These are phyloP conservation scores for Neopestalotiopsis rosae DNA, from an alignment of 2,329 filamentous ascomycete species.

Conservation along the genomic window DNA sequence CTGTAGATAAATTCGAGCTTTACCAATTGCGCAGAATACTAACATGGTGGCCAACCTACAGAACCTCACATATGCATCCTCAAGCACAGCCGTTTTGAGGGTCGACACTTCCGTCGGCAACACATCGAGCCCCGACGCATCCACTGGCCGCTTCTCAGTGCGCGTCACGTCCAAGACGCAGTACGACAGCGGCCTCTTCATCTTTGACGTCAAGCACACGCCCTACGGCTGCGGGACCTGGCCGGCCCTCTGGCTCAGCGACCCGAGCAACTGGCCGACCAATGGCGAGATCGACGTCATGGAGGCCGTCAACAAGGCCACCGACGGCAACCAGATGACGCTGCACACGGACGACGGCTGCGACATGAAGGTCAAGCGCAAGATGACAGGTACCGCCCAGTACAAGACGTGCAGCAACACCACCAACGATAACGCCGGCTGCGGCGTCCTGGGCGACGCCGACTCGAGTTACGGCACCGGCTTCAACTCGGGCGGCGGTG, in stretches of 20 bases:
- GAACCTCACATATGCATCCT: slow-evolving; percentile 68
- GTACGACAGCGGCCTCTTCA: slow-evolving; percentile 68
- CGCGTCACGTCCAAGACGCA: slow-evolving; percentile 65
- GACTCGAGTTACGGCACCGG: slow-evolving; percentile 52
- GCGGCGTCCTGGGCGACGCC: slow-evolving; percentile 52
- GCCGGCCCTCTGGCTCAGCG: slow-evolving; percentile 71
- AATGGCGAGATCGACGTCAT: slow-evolving; percentile 71
- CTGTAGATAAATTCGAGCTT: background rate
- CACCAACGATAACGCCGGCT: slow-evolving; percentile 61
- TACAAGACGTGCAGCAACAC: slow-evolving; percentile 55
- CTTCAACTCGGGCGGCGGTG: slow-evolving; percentile 61
- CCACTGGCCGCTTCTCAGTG: slow-evolving; percentile 66
- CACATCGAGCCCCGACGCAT: slow-evolving; percentile 51
- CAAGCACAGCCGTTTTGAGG: slow-evolving; percentile 57
- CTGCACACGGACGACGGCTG: slow-evolving; percentile 62
- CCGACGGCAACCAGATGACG: slow-evolving; percentile 62
- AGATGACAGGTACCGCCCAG: slow-evolving; percentile 52
- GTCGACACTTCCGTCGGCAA: slow-evolving; percentile 66
- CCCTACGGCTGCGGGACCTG: slow-evolving; percentile 69
- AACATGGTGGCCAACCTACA: slow-evolving; percentile 29
- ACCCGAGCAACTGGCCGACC: slow-evolving; percentile 64
- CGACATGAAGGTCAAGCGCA: slow-evolving; percentile 58
- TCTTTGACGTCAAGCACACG: slow-evolving; percentile 69
- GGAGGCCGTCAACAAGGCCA: slow-evolving; percentile 61
- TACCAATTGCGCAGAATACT: background rate